phyloP scores from a whole-genome alignment of 73 alveolate genomes.

The Breviolum minutum region DNA sequence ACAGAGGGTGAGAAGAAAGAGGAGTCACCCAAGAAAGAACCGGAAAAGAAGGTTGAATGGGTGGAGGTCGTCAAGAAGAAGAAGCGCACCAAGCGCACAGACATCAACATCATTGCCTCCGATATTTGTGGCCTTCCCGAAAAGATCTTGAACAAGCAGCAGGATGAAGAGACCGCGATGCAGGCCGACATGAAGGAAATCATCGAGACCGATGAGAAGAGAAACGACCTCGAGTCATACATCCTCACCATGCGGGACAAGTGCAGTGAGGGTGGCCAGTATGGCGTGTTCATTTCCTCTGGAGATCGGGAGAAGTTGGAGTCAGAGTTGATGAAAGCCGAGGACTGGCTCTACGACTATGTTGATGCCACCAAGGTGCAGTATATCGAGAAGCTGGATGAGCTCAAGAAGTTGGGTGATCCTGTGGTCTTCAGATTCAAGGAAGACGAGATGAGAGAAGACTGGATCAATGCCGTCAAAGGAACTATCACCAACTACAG shows the following conservation, averaged over 20 bases:
- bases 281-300: conserved; percentile 72
- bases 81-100: conserved; percentile 95
- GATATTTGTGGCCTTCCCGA: conserved; percentile 53
- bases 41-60: conserved; percentile 82
- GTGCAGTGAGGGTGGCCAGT: conserved; percentile 89
- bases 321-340: conserved; percentile 71
- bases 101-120: conserved; percentile 39
- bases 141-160: conserved; percentile 38
- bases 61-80: conserved; percentile 86
- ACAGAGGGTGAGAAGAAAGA: conserved; percentile 47
- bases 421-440: conserved; percentile 61
- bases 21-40: conserved; percentile 81
- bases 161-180: conserved; percentile 94
- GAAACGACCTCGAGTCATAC: conserved; percentile 95
- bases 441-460: conserved; percentile 90
- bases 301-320: conserved; percentile 87
- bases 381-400: conserved; percentile 50
- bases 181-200: conserved; percentile 95
- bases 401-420: conserved; percentile 82
- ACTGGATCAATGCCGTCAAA: conserved; percentile 72
- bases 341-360: conserved; percentile 94
- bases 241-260: conserved; percentile 95
- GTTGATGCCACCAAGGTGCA: conserved; percentile 75
- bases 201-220: conserved; percentile 94
- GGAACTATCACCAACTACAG: conserved; percentile 91